Evolutionary conservation across 2,329 filamentous ascomycete species (phyloP), one percentile per base, ranked within the genome.

Genomic region (Fusarium sulawesiense): DNA sequence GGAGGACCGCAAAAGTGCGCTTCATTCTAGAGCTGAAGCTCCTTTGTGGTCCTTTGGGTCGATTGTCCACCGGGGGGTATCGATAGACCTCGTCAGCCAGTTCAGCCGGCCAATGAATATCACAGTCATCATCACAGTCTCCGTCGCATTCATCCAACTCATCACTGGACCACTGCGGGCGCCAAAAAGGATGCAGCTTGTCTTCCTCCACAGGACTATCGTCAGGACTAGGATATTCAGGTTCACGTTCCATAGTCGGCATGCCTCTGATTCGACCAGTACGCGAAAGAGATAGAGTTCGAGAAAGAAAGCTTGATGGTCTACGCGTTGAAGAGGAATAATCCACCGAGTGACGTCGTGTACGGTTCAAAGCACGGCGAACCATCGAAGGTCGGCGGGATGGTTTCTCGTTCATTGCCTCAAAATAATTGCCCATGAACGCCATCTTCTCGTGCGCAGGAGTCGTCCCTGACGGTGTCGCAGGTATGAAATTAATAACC

Each of bases 121-220:
- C 48, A 29, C 65, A 56, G 23, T 74, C 73, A 40, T 77, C 76
- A 25, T 72, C 73, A 37, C 75, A 77, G 18, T 79, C 76, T 3
- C 78, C 77, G 18, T 79, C 76, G 40, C 68, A 75, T 25, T 73
- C 72, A 21, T 76, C 70, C 18, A 57, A 73, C 3, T 74, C 74
- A 16, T 77, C 73, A 25, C 82, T 79, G 2, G 78, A 80, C 70
- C 84, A 84, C 16, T 84, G 78, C n/a, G 88, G 88, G 9, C 85
- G 83, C 88, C 88, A 91, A 72, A 86, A 86, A 2, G 88, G 88
- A 75, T 91, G 88, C 16, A 90, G 77, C 68, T 84, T 87, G 48
- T 82, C 82, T 41, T 84, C 83, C 47, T 91, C 88, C 3, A 81
- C 77, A 3, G 84, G 87, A 23, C 78, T 77, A 29, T 84, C 82